Conservation (phyloP, 1,284 basidiomycete genomes). For the Sanghuangporus sanghuang region DNA sequence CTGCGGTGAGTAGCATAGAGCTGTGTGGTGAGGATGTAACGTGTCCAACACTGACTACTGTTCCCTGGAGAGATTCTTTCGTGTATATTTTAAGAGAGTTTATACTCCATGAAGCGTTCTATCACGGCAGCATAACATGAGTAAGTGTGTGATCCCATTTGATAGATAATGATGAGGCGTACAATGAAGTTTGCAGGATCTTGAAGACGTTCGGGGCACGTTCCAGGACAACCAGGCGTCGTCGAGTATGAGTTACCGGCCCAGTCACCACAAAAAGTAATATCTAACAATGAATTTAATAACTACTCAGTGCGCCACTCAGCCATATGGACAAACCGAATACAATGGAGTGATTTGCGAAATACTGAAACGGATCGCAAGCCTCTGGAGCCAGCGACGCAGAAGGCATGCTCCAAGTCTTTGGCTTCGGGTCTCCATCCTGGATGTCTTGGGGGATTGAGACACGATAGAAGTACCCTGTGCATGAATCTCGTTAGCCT, state of each 20-base stretch:
- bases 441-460: slow-evolving; percentile 65
- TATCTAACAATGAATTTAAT: slow-evolving; percentile 41
- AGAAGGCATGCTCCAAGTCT: slow-evolving; percentile 60
- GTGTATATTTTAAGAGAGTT: slow-evolving; percentile 23
- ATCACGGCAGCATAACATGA: background rate
- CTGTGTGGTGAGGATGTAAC: background rate
- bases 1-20: background rate
- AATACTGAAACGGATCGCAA: slow-evolving; percentile 57
- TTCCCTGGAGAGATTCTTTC: slow-evolving; percentile 16
- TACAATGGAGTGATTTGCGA: slow-evolving; percentile 58
- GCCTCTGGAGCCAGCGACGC: slow-evolving; percentile 48
- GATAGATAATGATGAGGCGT: slow-evolving; percentile 8
- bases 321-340: slow-evolving; percentile 37
- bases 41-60: slow-evolving; percentile 3
- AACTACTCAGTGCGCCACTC: too few species aligned
- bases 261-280: slow-evolving; percentile 83
- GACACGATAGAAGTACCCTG: slow-evolving; percentile 71
- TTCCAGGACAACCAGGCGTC: slow-evolving; percentile 63
- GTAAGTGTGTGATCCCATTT: background rate
- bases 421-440: slow-evolving; percentile 47
- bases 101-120: slow-evolving; percentile 26
- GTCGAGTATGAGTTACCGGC: slow-evolving; percentile 73
- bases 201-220: slow-evolving; percentile 57
- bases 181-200: slow-evolving; percentile 52
- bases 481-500: slow-evolving; percentile 6